Evolutionary conservation across 805 yeast species (phyloP), one percentile per base, ranked within the genome.

Genomic region (Schwanniomyces yamadae): DNA sequence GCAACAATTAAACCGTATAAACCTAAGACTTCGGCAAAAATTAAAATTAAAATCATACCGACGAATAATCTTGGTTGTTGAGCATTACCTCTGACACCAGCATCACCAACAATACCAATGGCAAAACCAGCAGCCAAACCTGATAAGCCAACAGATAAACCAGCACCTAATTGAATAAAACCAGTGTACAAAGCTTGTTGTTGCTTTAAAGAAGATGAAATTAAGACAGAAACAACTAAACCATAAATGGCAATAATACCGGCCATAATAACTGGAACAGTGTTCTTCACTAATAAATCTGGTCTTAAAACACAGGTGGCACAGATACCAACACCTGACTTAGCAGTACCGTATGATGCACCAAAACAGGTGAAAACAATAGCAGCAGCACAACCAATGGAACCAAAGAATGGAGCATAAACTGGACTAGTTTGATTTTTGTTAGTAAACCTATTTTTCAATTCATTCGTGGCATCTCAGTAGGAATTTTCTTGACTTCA

Each of bases 221-320:
- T 91, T 62, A 91, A 78, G 47, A 91, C 99, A 17, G 96, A 85
- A 42, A 91, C 97, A 46, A 91, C 98, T 60, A 91, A 74, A 41
- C 99, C 99, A 66, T 91, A 91, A 72, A 91, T 90, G 71, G 98
- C 96, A 72, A 91, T 89, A 61, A 91, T 91, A 91, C 99, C 99
- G 48, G 98, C 97, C 97, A 91, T 91, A 72, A 91, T 81, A 54
- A 93, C 97, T 48, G 99, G 99, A 44, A 91, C 95, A 55, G 90
- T 83, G 72, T 86, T 86, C 73, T 82, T 88, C 55, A 91, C 90
- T 61, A 90, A 72, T 63, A 90, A 77, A 64, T 91, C 99, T 51
- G 99, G 99, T 82, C 96, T 87, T 63, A 91, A 75, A 44, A 90
- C 96, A 70, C 95, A 85, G 49, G 96, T 88, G 62, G 96, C 99